A percentile compares a stretch with the other conserved stretches of the same genome.
Conservation (phyloP, 2,329 filamentous ascomycete species). For the Colletotrichum horii region DNA sequence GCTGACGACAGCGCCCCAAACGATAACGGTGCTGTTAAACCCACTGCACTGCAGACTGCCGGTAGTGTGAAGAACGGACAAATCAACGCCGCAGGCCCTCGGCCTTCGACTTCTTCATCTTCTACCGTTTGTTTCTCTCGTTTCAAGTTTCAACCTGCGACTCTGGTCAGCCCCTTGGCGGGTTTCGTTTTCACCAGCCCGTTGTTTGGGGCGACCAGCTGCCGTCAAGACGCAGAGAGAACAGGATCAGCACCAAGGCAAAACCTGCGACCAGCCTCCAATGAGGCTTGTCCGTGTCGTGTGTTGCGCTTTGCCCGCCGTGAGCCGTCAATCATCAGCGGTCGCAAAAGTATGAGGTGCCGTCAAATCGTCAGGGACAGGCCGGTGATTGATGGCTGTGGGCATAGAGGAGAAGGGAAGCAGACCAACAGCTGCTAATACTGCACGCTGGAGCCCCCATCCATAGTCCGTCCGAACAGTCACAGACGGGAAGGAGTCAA, state of each 20-base stretch:
- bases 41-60: neutral
- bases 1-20: neutral
- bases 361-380: neutral
- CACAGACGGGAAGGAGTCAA: constrained; percentile 8
- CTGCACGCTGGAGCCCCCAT: neutral
- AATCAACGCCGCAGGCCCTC: neutral
- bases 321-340: neutral
- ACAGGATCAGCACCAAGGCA: neutral
- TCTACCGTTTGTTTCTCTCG: constrained; percentile 2
- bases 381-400: neutral
- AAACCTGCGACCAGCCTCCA: neutral
- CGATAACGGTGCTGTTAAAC: neutral
- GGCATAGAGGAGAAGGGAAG: neutral
- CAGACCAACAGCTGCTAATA: neutral
- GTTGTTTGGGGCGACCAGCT: neutral
- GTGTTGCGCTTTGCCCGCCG: neutral
- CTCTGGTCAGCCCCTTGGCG: constrained; percentile 2
- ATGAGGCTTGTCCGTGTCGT: neutral
- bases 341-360: neutral
- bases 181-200: constrained; percentile 3
- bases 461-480: constrained; percentile 8
- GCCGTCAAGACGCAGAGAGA: neutral
- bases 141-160: constrained; percentile 20
- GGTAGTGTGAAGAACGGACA: neutral
- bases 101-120: neutral